Base-by-base conservation (phyloP, 2,329 filamentous ascomycete genomes). In the Colletotrichum navitas region DNA sequence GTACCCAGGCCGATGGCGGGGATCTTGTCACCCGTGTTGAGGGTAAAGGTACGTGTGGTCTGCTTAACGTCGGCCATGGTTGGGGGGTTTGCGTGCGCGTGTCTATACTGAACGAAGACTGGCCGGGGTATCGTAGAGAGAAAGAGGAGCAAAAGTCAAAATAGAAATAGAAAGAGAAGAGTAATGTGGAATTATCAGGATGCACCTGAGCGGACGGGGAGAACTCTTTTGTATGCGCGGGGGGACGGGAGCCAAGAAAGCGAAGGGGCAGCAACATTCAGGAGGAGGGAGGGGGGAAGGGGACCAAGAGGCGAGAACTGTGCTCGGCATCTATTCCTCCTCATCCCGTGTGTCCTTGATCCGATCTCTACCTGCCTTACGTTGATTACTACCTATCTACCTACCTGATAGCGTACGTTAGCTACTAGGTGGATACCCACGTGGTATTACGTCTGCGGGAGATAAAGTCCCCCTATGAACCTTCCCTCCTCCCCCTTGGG, bases 21-120 rank as follows among this genome's bases (percentile, higher is more conserved):
- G 73, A 96, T 96, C 83, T 93, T 91, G 80, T 88, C 91, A 71
- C 93, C 93, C 65, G 90, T 91, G 83, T 93, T 93, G 80, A 94
- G 89, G 75, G 88, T 90, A 79, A 91, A 92, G 77, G 89, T 88
- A 77, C 86, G 86, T 72, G 68, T 24, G 68, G 68, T 73, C 51
- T 73, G 72, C 66, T 66, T 71, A 16, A 59, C 65, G 54, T 59
- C 71, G 43, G 68, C 52, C 72, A 73, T 73, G 34, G 41, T 66
- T 58, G 24, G 12, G 24, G 52, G 10, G 21, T 29, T 41, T 56
- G 41, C 67, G 58, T 45, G 36, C 6, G 41, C 26, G 39, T 26
- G 34, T 54, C 24, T n/a, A 36, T 47, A 49, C 26, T 45, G 34
- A 49, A 18, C 32, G 51, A 29, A 36, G 68, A 68, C 29, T 52